These are phyloP conservation scores for Santalum album DNA, from an alignment of 164 flowering plant genomes.

Conservation along the genomic window DNA sequence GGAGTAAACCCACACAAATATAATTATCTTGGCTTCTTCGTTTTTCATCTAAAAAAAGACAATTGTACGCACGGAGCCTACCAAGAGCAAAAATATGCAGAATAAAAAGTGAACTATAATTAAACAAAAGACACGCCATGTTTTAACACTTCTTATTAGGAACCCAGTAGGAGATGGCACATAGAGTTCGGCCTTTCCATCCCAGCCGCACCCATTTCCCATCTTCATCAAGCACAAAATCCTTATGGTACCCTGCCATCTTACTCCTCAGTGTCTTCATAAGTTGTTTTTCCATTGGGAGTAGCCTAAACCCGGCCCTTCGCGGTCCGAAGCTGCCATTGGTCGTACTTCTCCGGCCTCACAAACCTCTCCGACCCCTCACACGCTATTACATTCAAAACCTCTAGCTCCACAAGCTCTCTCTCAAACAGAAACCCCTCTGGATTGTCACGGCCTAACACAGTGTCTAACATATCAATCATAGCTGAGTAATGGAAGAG, in stretches of 20 bases:
- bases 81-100: no score
- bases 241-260: neutral
- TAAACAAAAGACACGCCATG: no score
- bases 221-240: constrained; percentile 1
- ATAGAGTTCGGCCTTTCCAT: constrained; percentile 2
- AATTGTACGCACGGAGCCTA: no score
- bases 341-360: neutral
- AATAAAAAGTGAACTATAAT: no score
- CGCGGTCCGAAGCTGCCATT: neutral
- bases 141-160: neutral
- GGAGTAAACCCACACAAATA: no score
- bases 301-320: neutral
- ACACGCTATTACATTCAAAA: neutral
- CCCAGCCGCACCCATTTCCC: neutral
- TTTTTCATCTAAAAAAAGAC: no score
- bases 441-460: neutral
- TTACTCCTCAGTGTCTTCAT: neutral
- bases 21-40: no score
- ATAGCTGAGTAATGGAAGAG: neutral
- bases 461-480: neutral
- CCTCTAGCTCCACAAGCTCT: neutral
- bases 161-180: neutral
- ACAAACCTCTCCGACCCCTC: neutral
- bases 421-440: neutral
- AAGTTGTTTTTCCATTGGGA: neutral